Base-by-base conservation (phyloP, 202 grass and related monocot species). In the Schoenoplectus triqueter region DNA sequence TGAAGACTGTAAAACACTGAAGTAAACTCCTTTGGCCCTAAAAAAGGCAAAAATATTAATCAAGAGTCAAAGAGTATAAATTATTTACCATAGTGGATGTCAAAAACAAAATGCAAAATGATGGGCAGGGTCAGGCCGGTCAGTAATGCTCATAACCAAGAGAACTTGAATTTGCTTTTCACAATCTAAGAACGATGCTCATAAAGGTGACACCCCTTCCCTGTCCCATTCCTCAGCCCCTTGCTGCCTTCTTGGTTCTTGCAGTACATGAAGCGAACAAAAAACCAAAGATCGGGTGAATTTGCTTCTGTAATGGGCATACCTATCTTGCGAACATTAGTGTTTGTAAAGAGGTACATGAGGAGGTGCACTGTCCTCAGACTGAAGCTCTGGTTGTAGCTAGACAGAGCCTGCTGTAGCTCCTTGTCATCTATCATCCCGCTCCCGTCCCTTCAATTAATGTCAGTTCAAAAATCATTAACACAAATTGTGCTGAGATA, bases 361-460 rank as follows among this genome's bases (percentile, higher is more conserved):
- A 98, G 96, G 73, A 98, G 93, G 87, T 90, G 96, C 0, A 95
- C 96, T 54, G 96, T 99, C 72, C 93, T 90, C 55, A 99, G 67
- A 88, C 96, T 95, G 85, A 99, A 99, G 84, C 81, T 90, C 87
- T 99, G 87, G 82, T 78, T 95, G 81, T 91, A 98, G 0, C 92
- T 85, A 1, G 93, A 99, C 51, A 99, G 74, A 80, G 88, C 96
- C 41, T 91, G 79, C 84, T 99, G 96, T 47, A 99, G 91, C 73
- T 98, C 96, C 93, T 87, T 99, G 78, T 99, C 96, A 48, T 99
- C 96, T 84, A 99, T 99, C 72, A 88, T 84, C 10, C 96, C 96
- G 83, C 96, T 98, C 2, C 91, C 86, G 74, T 98, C 96, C 63
- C 91, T 83, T 70, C 47, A 70, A 57, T 70, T 15, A 69, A 69